These are phyloP conservation scores for Themeda triandra DNA, from an alignment of 176 grass and related monocot species.

Conservation along the genomic window DNA sequence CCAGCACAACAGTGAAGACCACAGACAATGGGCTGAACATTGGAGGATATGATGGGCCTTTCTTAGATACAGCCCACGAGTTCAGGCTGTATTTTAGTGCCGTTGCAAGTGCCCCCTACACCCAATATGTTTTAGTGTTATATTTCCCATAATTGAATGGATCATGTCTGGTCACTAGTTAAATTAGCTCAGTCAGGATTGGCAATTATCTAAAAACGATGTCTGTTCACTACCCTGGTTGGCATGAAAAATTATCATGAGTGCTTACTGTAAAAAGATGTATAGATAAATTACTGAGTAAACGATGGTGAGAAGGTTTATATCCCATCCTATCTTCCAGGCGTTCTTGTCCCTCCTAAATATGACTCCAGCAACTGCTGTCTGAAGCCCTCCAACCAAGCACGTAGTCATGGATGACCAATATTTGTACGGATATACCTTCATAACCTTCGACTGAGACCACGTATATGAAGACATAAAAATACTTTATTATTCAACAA, in stretches of 20 bases:
- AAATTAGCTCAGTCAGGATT: neutral
- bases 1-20: conserved; percentile 42
- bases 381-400: conserved; percentile 52
- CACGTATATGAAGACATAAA: neutral
- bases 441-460: conserved; percentile 45
- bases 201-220: neutral
- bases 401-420: conserved; percentile 62
- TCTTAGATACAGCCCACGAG: conserved; percentile 41
- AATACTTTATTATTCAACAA: neutral
- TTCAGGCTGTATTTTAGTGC: conserved; percentile 46
- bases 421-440: conserved; percentile 66
- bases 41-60: conserved; percentile 54
- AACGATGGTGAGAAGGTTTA: conserved; percentile 40
- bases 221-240: no score
- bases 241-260: neutral
- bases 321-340: conserved; percentile 58
- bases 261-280: neutral
- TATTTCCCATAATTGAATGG: neutral
- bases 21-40: conserved; percentile 53
- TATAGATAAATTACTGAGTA: conserved; percentile 39
- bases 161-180: neutral
- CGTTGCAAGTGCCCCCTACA: conserved; percentile 50
- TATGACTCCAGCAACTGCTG: conserved; percentile 38
- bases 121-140: neutral
- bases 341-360: conserved; percentile 35